These are phyloP conservation scores for Mycena chlorophos DNA, from an alignment of 768 basidiomycete genomes.

Conservation along the genomic window DNA sequence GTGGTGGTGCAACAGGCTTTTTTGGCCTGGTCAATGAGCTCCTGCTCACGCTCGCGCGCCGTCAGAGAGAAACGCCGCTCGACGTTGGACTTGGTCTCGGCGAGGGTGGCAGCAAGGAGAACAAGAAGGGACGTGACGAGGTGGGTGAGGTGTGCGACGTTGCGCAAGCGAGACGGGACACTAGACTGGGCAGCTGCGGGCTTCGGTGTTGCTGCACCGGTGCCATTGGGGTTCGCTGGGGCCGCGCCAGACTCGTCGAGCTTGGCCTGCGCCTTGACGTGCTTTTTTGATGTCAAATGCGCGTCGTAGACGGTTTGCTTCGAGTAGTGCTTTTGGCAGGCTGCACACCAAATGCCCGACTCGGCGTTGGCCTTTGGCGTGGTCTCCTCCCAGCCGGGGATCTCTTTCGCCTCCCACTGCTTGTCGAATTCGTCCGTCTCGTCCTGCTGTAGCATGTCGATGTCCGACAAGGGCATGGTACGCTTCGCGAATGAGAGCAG, in stretches of 20 bases:
- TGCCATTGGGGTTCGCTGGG: constrained; percentile 60
- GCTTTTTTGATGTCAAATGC: constrained; percentile 93
- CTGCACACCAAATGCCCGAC: constrained; percentile 81
- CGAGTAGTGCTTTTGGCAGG: constrained; percentile 91
- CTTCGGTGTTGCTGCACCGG: constrained; percentile 33
- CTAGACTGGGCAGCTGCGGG: constrained; percentile 36
- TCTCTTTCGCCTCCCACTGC: constrained; percentile 77
- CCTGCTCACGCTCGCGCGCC: constrained; percentile 95
- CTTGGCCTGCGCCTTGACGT: constrained; percentile 85
- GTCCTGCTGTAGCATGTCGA: constrained; percentile 65
- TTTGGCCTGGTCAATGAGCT: constrained; percentile 69
- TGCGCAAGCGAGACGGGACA: constrained; percentile 53
- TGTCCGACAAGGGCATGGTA: constrained; percentile 79
- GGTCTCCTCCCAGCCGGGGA: constrained; percentile 74
- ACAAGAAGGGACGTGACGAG: constrained; percentile 68
- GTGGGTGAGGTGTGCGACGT: constrained; percentile 70
- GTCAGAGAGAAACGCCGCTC: constrained; percentile 96
- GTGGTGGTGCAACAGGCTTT: constrained; percentile 48
- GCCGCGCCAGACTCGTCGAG: constrained; percentile 53
- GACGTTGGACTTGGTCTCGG: constrained; percentile 93
- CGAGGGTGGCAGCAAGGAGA: constrained; percentile 63
- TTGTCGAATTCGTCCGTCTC: constrained; percentile 70
- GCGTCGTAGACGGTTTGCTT: constrained; percentile 99
- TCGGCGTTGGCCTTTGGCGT: constrained; percentile 48
- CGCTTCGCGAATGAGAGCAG: constrained; percentile 84